These are phyloP conservation scores for Hypsizygus ulmarius DNA, from an alignment of 1,284 basidiomycete genomes.

Conservation along the genomic window DNA sequence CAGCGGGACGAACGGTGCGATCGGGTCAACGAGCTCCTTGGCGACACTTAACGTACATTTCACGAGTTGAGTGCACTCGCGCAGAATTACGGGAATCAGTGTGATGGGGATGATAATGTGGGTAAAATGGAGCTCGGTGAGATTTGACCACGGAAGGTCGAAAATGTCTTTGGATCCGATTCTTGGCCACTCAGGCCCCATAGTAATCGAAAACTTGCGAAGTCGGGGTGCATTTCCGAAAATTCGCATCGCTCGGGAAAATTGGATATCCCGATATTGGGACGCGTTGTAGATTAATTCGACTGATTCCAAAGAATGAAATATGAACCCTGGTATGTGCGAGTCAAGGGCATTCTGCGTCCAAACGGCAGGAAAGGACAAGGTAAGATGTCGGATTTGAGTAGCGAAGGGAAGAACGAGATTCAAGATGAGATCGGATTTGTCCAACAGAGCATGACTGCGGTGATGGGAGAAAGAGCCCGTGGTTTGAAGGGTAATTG, in stretches of 20 bases:
- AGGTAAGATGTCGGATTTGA: slow-evolving; percentile 11
- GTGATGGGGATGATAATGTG: slow-evolving; percentile 6
- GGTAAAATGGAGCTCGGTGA: slow-evolving; percentile 10
- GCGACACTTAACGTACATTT: slow-evolving; percentile 9
- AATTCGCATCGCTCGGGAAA: background rate
- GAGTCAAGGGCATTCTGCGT: slow-evolving; percentile 6
- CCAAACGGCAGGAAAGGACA: slow-evolving; percentile 12
- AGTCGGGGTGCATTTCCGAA: slow-evolving; percentile 7
- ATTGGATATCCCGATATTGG: background rate
- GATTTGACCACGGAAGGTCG: slow-evolving; percentile 12
- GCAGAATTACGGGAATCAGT: slow-evolving; percentile 7
- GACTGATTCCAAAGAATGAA: slow-evolving; percentile 10
- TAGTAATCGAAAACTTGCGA: slow-evolving; percentile 9
- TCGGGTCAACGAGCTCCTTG: slow-evolving; percentile 3
- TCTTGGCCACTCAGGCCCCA: background rate
- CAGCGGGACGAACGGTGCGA: background rate
- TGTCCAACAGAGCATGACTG: background rate
- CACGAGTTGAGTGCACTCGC: slow-evolving; percentile 4
- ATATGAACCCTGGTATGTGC: background rate
- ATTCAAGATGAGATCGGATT: background rate
- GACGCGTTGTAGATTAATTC: slow-evolving; percentile 8
- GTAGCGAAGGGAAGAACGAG: slow-evolving; percentile 6
- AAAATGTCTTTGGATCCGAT: background rate
- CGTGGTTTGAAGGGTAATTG: slow-evolving; percentile 4
- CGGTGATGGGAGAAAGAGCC: background rate